Percentiles rank a stretch among this genome's conserved stretches.
These are phyloP conservation scores for Trametes versicolor DNA, from an alignment of 1,284 basidiomycete species.

Conservation along the genomic window DNA sequence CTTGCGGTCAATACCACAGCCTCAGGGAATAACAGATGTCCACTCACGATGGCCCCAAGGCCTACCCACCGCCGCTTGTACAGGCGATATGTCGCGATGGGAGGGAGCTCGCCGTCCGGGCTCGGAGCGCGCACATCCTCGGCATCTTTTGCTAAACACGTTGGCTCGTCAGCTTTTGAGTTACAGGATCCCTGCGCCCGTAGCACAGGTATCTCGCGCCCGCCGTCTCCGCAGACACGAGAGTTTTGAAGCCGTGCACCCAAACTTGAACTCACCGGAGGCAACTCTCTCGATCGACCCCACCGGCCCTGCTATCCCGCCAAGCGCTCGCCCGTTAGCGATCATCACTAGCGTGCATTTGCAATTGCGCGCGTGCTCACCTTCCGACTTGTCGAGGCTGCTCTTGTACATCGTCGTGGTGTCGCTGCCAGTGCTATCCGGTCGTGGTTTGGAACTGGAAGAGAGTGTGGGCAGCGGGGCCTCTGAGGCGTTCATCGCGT, in stretches of 20 bases:
- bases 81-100: constrained; percentile 55
- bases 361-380: constrained; percentile 5
- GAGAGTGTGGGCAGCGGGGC: constrained; percentile 4
- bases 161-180: not conserved
- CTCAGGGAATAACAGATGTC: not conserved
- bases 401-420: constrained; percentile 14
- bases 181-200: not conserved
- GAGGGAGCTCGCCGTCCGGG: not conserved
- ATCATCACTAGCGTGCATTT: not conserved
- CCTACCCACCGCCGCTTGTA: constrained; percentile 77
- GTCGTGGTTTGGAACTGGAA: constrained; percentile 6
- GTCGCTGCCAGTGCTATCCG: constrained; percentile 13
- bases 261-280: constrained; percentile 10
- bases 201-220: not conserved
- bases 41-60: constrained; percentile 65
- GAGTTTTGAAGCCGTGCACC: not conserved
- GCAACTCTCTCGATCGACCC: constrained; percentile 6
- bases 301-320: not conserved
- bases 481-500: constrained; percentile 9
- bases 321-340: constrained; percentile 13
- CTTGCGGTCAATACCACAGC: not conserved
- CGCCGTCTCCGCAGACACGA: constrained; percentile 9
- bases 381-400: constrained; percentile 12
- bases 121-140: constrained; percentile 18
- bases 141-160: constrained; percentile 10